Percentiles rank a stretch among this genome's conserved stretches.
Evolutionary conservation across 1,284 basidiomycete species (phyloP).

Genomic region (Singerocomus inundabilis): DNA sequence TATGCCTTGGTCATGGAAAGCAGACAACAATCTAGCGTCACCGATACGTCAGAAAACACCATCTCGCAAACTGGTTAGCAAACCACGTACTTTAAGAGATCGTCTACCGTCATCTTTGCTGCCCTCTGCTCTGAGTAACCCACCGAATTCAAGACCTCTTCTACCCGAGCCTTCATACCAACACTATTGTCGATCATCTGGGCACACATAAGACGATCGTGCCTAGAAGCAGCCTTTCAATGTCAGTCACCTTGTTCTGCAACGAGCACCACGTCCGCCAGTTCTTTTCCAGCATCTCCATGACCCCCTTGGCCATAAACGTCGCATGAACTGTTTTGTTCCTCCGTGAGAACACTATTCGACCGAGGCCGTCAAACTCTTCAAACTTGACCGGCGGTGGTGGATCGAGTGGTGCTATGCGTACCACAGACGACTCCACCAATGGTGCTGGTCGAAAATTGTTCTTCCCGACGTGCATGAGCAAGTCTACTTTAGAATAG

Average conservation of each 20-base stretch:
- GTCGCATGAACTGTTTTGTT: constrained; percentile 92
- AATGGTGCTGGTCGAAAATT: constrained; percentile 96
- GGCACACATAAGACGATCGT: constrained; percentile 1
- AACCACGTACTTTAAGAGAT: constrained; percentile 62
- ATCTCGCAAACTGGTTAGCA: neutral
- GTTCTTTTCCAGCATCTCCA: constrained; percentile 93
- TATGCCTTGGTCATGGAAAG: constrained; percentile 57
- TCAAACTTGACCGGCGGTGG: constrained; percentile 95
- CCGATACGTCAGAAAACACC: constrained; percentile 1
- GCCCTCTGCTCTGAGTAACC: constrained; percentile 69
- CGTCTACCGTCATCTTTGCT: constrained; percentile 81
- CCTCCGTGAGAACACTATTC: constrained; percentile 86
- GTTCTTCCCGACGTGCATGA: constrained; percentile 95
- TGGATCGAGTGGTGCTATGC: constrained; percentile 90
- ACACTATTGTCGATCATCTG: constrained; percentile 74
- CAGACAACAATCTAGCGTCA: constrained; percentile 50
- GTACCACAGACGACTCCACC: constrained; percentile 92
- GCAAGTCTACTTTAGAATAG: constrained; percentile 91
- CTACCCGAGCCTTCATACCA: constrained; percentile 73
- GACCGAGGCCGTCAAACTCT: constrained; percentile 94
- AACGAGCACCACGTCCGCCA: constrained; percentile 93
- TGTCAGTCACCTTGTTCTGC: constrained; percentile 60
- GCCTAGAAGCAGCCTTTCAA: neutral
- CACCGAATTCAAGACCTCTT: constrained; percentile 68
- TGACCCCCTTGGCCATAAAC: constrained; percentile 90